Evolutionary conservation across 768 basidiomycete genomes (phyloP).

Genomic region (Russula sp.): DNA sequence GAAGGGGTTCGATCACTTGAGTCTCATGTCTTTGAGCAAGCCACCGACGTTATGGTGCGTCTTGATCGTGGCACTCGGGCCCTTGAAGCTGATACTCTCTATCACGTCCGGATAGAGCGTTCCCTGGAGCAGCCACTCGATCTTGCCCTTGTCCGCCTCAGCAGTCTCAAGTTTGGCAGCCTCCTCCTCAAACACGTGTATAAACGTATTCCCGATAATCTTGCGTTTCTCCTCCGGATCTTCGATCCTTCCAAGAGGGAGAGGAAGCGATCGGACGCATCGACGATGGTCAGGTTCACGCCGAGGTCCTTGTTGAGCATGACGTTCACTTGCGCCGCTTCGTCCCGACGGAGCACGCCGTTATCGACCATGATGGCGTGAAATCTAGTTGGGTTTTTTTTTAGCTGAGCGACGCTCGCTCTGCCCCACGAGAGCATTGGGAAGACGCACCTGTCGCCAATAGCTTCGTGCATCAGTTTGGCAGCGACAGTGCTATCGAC

Average conservation of each 20-base stretch:
- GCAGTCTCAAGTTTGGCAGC: slow-evolving; percentile 82
- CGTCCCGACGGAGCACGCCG: slow-evolving; percentile 90
- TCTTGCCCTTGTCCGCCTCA: slow-evolving; percentile 80
- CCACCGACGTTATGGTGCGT: slow-evolving; percentile 99
- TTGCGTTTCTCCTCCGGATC: slow-evolving; percentile 97
- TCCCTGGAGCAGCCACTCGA: slow-evolving; percentile 97
- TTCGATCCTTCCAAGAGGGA: slow-evolving; percentile 85
- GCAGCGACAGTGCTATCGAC: slow-evolving; percentile 98
- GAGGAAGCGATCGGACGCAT: slow-evolving; percentile 93
- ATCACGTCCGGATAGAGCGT: slow-evolving; percentile 99
- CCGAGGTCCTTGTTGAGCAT: slow-evolving; percentile 94
- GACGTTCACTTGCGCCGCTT: slow-evolving; percentile 84
- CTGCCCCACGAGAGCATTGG: not conserved
- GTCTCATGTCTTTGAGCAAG: slow-evolving; percentile 93
- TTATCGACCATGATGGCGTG: slow-evolving; percentile 99
- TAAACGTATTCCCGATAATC: slow-evolving; percentile 98
- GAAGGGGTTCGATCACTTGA: slow-evolving; percentile 97
- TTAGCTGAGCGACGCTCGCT: slow-evolving; percentile 9
- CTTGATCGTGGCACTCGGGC: slow-evolving; percentile 98
- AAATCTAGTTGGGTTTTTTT: slow-evolving; percentile 57
- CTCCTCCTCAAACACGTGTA: slow-evolving; percentile 95
- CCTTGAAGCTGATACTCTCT: slow-evolving; percentile 99
- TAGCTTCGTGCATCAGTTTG: slow-evolving; percentile 99
- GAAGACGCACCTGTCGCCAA: slow-evolving; percentile 78
- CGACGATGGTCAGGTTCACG: slow-evolving; percentile 93